phyloP scores from a whole-genome alignment of 768 basidiomycete genomes.

The Boletus patriciae region DNA sequence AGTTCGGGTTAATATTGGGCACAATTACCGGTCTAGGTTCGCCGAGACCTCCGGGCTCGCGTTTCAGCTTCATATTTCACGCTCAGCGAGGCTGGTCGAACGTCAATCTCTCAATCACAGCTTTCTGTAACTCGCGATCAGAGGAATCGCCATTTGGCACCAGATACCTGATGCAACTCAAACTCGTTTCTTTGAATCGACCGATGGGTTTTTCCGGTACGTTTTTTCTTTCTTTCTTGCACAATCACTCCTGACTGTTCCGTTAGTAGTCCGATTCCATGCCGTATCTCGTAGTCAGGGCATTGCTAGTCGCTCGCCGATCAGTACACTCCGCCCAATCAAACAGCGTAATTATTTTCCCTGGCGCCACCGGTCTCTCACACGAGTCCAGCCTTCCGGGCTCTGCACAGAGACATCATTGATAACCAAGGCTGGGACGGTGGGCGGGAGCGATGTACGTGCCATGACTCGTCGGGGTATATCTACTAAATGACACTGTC shows the following conservation, averaged over 20 bases:
- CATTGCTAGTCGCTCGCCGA: conserved; percentile 5
- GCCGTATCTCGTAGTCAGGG: conserved; percentile 19
- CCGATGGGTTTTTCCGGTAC: neutral
- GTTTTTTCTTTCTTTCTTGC: neutral
- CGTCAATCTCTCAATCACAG: neutral
- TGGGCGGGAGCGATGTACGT: neutral
- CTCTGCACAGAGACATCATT: conserved; percentile 1
- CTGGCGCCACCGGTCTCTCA: conserved; percentile 14
- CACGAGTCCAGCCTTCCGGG: conserved; percentile 1
- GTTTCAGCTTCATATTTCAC: neutral
- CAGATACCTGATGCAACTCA: neutral
- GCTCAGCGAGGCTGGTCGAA: neutral
- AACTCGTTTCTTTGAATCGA: neutral
- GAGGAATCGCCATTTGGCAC: neutral
- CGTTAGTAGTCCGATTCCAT: neutral
- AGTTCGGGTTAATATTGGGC: neutral
- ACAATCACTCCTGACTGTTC: neutral
- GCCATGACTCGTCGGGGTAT: neutral
- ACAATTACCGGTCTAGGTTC: neutral
- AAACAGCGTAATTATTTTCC: neutral
- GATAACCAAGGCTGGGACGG: neutral
- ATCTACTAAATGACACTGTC: neutral
- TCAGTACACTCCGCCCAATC: conserved; percentile 2
- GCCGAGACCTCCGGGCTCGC: neutral
- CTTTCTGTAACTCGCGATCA: neutral